Base-by-base conservation (phyloP, 176 grass and related monocot species). In the Tuctoria greenei region DNA sequence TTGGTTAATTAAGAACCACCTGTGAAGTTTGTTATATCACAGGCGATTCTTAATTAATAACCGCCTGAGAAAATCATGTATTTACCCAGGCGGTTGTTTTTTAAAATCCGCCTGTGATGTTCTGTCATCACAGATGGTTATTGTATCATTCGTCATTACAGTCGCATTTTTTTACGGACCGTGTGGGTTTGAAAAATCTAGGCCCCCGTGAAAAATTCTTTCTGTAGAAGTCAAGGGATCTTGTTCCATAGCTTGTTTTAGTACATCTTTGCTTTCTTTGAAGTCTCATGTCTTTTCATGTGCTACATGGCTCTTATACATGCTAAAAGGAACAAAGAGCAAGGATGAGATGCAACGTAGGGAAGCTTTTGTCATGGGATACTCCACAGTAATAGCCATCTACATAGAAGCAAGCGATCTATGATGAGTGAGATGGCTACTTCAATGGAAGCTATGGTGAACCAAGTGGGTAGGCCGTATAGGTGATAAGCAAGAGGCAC, bases 361-460 rank as follows among this genome's bases (percentile, higher is more conserved):
- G 14, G 50, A 57, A 38, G 35, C 70, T 57, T 73, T 73, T 73
- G n/a, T 73, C n/a, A n/a, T n/a, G n/a, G n/a, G n/a, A n/a, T n/a
- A n/a, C n/a, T n/a, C n/a, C n/a, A n/a, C n/a, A n/a, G 50, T n/a
- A n/a, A 51, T 57, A 51, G 51, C 70, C 51, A 57, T 73, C 49
- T 36, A n/a, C 16, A 52, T 56, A 49, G 49, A 51, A 51, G 27
- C 6, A 8, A 35, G 27, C 51, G 46, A 52, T 21, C 31, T 21
- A 27, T 15, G 34, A 56, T 72, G 31, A 72, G 69, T 14, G 18
- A 34, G 68, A 72, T 38, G 31, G 45, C 68, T 71, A 46, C 69
- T 54, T 35, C 69, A 54, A 72, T 39, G 49, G 39, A 72, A 72
- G 49, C 69, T 72, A 39, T 20, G 49, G 34, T 34, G 18, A 72